Base-by-base conservation (phyloP, 2,329 filamentous ascomycete genomes). In the Colletotrichum chlorophyti region DNA sequence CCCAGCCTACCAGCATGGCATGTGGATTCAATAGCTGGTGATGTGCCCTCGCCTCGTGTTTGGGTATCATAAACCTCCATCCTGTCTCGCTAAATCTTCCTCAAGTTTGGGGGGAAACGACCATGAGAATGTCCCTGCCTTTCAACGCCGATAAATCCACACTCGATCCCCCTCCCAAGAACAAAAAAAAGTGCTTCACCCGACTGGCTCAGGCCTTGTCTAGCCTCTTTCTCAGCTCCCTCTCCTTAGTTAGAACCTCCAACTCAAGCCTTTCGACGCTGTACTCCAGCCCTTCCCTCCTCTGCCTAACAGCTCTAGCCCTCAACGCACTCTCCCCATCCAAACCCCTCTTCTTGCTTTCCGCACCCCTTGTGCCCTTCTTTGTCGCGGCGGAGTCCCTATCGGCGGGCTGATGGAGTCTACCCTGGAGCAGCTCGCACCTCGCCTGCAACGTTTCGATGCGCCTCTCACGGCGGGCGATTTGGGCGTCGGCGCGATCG, bases 211-310 rank as follows among this genome's bases (percentile, higher is more conserved):
- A 72, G n/a, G 67, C 62, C 53, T 65, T 65, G 15, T 81, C 80
- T 40, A 85, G 63, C 61, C 79, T 72, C 71, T 81, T 78, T 64
- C 81, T 72, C 66, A 87, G 65, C 72, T 87, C 84, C 61, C 83
- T 76, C 74, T 87, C 84, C 72, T 85, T 86, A 68, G 97, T 93
- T 65, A 87, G 82, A n/a, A 91, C 90, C 76, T 97, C 91, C 67
- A 97, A 70, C 78, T 95, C 91, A 64, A 97, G 74, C 60, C 93
- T 83, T 70, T 95, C 91, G 15, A 97, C 91, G 24, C 91, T 89
- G 77, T 96, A 97, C 70, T 91, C 88, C 65, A 97, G 76, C 46
- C 91, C 85, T 73, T 96, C 92, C 74, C 91, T 94, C 74, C 92
- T 89, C 78, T 93, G 91, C 57, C 85, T 80, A 54, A 95, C 74